Base-by-base conservation (phyloP, 2,329 filamentous ascomycete species). In the Trichoderma hamatum region DNA sequence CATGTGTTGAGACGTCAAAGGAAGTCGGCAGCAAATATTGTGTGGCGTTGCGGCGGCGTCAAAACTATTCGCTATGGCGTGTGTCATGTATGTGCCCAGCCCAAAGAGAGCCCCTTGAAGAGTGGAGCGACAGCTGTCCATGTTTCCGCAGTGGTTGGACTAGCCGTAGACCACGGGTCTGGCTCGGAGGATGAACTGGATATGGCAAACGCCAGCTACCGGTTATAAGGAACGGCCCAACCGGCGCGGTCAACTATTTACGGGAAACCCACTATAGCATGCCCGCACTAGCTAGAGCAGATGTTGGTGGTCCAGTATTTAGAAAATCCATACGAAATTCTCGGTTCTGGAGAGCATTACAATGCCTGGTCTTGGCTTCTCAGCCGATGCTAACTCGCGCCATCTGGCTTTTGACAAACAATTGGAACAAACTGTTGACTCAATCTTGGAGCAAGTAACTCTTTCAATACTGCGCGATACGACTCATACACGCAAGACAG, bases 1-100 rank as follows among this genome's bases (percentile, higher is more conserved):
- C 3, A 21, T 3, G n/a, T 24, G 11, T 56, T 28, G 21, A 26
- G 21, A 54, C 21, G 51, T 5, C 10, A 19, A 46, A 10, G 7
- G 11, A 24, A 28, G 26, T 24, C 43, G n/a, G 36, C 11, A 21
- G n/a, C 13, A 49, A 24, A 24, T 24, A 28, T 32, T 28, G 36
- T n/a, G 63, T 66, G 52, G 63, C 51, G 63, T 26, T 26, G 52
- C 36, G 63, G 52, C 63, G 51, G 63, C 39, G 13, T 66, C 21
- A 14, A 36, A 36, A 43, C 54, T 58, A 58, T 66, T 49, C 21
- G 14, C 28, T 54, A 30, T 66, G 52, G 63, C 52, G 52, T 26
- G 63, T 66, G 63, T 66, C 63, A 66, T 56, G 51, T 66, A 43
- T 34, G 21, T 9, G 52, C 11, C 16, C 13, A 55, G 28, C 21